These are phyloP conservation scores for Skeletonema tropicum DNA, from an alignment of 108 stramenopile genomes.

Conservation along the genomic window DNA sequence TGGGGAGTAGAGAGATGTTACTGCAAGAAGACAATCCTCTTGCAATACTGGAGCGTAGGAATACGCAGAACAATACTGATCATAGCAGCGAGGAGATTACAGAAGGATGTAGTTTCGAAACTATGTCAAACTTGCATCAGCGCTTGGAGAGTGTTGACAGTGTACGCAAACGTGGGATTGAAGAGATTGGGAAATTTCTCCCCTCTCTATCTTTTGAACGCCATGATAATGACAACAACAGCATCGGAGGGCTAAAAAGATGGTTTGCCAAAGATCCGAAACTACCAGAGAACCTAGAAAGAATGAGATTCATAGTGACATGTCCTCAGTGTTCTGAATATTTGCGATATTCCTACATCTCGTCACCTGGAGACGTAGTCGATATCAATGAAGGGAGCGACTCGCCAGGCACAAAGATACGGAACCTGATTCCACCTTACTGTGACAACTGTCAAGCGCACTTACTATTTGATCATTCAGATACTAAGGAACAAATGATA, in stretches of 20 bases:
- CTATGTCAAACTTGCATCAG: not conserved
- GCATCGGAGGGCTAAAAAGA: not conserved
- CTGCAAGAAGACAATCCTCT: not conserved
- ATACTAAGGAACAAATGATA: conserved; percentile 12
- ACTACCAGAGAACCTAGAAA: not conserved
- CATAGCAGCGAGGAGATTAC: not conserved
- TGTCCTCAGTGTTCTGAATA: conserved; percentile 29
- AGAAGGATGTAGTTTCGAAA: not conserved
- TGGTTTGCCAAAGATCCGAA: not conserved
- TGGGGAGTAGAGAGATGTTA: not conserved
- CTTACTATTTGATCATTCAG: conserved; percentile 19
- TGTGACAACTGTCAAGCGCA: conserved; percentile 32
- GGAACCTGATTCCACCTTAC: conserved; percentile 16
- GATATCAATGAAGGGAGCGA: conserved; percentile 18
- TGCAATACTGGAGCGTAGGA: not conserved
- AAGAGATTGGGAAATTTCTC: conserved; percentile 6
- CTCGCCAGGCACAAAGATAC: conserved; percentile 5
- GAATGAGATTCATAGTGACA: not conserved
- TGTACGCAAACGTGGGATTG: conserved; percentile 1
- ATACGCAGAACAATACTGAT: not conserved
- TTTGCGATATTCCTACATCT: conserved; percentile 15
- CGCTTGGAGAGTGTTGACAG: not conserved
- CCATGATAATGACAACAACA: not conserved
- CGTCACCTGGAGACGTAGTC: not conserved
- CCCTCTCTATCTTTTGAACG: not conserved